Percentiles rank a stretch among this genome's conserved stretches.
Conservation (phyloP, 805 yeast genomes). For the Citeromyces matritensis region DNA sequence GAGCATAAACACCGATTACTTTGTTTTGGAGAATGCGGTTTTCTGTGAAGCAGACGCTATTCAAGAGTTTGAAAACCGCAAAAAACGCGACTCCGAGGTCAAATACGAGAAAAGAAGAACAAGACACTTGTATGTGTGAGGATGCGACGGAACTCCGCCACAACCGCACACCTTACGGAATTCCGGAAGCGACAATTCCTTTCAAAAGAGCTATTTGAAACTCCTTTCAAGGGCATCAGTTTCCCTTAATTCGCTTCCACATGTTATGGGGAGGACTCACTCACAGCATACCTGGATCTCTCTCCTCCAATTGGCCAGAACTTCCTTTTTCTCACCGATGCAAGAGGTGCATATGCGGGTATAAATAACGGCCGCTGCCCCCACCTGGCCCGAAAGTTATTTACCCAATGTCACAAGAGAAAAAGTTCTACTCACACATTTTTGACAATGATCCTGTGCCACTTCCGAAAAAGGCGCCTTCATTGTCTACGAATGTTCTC, state of each 20-base stretch:
- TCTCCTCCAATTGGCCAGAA: neutral
- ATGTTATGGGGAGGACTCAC: neutral
- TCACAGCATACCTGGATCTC: neutral
- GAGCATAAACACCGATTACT: slow-evolving; percentile 38
- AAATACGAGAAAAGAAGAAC: slow-evolving; percentile 16
- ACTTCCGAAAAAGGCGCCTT: slow-evolving; percentile 40
- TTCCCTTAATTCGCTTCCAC: neutral
- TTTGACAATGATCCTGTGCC: slow-evolving; percentile 6
- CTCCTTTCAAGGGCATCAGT: no score
- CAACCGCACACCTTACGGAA: no score
- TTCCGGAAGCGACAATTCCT: no score
- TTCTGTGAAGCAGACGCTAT: slow-evolving; percentile 30
- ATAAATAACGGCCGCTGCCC: neutral
- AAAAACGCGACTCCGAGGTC: neutral
- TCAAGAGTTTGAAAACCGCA: no score
- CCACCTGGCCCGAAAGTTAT: neutral
- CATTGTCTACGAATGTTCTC: slow-evolving; percentile 30
- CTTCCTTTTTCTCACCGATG: neutral
- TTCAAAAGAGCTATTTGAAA: no score
- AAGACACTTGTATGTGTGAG: slow-evolving; percentile 12
- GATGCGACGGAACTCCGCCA: no score
- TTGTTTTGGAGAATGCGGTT: slow-evolving; percentile 28
- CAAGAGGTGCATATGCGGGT: neutral
- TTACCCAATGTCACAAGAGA: slow-evolving; percentile 1
- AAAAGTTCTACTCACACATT: slow-evolving; percentile 6